phyloP scores from a whole-genome alignment of 768 basidiomycete genomes.

The Tricholoma furcatifolium region DNA sequence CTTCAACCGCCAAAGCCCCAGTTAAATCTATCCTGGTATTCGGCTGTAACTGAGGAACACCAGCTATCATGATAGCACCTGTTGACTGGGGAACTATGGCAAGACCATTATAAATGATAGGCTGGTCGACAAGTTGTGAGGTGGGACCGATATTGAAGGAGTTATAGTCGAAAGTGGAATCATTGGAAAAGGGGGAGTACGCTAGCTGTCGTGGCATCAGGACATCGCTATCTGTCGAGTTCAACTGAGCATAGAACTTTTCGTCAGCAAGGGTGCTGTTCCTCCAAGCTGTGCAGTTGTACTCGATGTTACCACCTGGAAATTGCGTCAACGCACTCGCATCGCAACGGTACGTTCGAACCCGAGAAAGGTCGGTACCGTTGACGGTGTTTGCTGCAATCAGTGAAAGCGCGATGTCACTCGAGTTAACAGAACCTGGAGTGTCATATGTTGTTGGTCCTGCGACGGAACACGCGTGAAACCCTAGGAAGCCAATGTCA shows the following conservation, averaged over 20 bases:
- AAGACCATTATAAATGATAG: constrained; percentile 15
- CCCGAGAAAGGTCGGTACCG: constrained; percentile 8
- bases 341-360: constrained; percentile 14
- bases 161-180: constrained; percentile 9
- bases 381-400: constrained; percentile 10
- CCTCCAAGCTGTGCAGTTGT: constrained; percentile 19
- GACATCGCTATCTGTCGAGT: constrained; percentile 22
- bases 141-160: constrained; percentile 17
- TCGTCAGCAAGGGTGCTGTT: constrained; percentile 23
- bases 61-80: constrained; percentile 17
- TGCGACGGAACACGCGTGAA: constrained; percentile 14
- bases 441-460: constrained; percentile 12
- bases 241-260: constrained; percentile 14
- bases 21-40: constrained; percentile 14
- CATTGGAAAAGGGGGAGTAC: not conserved
- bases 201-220: constrained; percentile 20
- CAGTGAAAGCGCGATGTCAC: constrained; percentile 12
- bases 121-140: constrained; percentile 1
- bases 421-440: constrained; percentile 17
- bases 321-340: not conserved
- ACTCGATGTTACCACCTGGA: not conserved
- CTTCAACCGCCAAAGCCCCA: constrained; percentile 19
- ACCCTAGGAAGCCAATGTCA: constrained; percentile 15
- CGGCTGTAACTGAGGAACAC: constrained; percentile 16
- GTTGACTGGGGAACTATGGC: constrained; percentile 16